These are phyloP conservation scores for Penicillium sp. DNA, from an alignment of 2,329 filamentous ascomycete genomes.

Conservation along the genomic window DNA sequence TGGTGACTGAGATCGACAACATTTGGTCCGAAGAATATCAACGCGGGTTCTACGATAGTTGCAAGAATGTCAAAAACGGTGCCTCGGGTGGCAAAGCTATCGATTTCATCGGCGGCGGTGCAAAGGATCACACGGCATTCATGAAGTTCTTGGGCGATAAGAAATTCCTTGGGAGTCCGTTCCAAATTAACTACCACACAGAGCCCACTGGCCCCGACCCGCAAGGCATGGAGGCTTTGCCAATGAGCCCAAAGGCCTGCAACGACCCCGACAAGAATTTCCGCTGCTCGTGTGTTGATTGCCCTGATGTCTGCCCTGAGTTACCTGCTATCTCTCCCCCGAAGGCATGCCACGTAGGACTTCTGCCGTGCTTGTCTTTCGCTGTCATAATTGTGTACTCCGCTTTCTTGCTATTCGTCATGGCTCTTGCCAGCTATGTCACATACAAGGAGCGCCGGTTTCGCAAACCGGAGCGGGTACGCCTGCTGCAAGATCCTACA, in stretches of 20 bases:
- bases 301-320: conserved; percentile 78
- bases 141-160: conserved; percentile 92
- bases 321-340: conserved; percentile 73
- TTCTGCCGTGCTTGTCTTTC: conserved; percentile 91
- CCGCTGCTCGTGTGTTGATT: conserved; percentile 92
- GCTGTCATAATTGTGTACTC: conserved; percentile 85
- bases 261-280: conserved; percentile 85
- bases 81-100: conserved; percentile 92
- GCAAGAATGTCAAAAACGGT: conserved; percentile 98
- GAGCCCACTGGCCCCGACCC: conserved; percentile 59
- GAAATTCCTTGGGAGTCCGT: conserved; percentile 85
- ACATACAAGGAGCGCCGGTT: conserved; percentile 73
- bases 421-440: conserved; percentile 70
- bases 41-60: conserved; percentile 89
- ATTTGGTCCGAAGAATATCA: conserved; percentile 83
- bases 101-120: conserved; percentile 92
- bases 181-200: conserved; percentile 91
- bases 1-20: conserved; percentile 91
- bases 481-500: conserved; percentile 79
- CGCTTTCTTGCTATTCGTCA: conserved; percentile 67
- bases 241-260: conserved; percentile 79
- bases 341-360: conserved; percentile 77
- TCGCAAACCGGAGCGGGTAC: conserved; percentile 77
- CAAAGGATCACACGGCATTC: conserved; percentile 83
- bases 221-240: conserved; percentile 68